phyloP scores from a whole-genome alignment of 2,329 filamentous ascomycete genomes.

The Corniculantispora saksenae region DNA sequence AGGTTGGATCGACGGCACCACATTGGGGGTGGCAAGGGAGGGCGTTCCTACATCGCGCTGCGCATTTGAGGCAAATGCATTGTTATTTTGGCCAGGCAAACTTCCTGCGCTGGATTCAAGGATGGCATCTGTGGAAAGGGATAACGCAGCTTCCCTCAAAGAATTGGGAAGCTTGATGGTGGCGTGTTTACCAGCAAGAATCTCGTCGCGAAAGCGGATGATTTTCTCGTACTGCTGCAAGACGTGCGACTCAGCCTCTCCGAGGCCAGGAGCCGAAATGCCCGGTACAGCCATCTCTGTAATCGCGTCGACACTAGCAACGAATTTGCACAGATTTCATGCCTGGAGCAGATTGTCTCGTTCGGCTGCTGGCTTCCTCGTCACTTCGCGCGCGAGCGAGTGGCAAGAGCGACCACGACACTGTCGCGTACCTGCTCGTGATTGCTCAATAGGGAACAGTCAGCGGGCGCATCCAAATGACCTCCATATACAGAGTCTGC shows the following conservation, averaged over 20 bases:
- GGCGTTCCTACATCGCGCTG: conserved; percentile 27
- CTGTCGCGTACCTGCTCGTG: background rate
- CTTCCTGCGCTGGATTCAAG: background rate
- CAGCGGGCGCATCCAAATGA: background rate
- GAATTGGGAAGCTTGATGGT: conserved; percentile 55
- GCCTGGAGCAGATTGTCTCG: background rate
- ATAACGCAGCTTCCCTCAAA: conserved; percentile 4
- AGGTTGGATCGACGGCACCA: background rate
- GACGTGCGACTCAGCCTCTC: conserved; percentile 55
- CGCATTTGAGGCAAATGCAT: conserved; percentile 39
- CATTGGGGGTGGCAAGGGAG: background rate
- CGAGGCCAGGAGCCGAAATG: conserved; percentile 30
- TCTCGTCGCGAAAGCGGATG: conserved; percentile 74
- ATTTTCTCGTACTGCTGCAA: conserved; percentile 77
- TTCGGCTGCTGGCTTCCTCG: conserved; percentile 1
- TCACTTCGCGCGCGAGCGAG: background rate
- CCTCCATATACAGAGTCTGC: background rate
- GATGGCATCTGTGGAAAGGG: background rate
- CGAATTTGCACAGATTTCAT: background rate
- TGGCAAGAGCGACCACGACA: conserved; percentile 5
- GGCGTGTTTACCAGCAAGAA: conserved; percentile 75
- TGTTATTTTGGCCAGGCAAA: conserved; percentile 31
- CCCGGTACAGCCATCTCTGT: conserved; percentile 27
- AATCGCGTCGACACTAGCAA: conserved; percentile 2
- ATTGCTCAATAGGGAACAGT: background rate